Percentiles rank a stretch among this genome's conserved stretches.
Evolutionary conservation across 257 asterid genomes (phyloP).

Genomic region (Fraxinus cuspidata): DNA sequence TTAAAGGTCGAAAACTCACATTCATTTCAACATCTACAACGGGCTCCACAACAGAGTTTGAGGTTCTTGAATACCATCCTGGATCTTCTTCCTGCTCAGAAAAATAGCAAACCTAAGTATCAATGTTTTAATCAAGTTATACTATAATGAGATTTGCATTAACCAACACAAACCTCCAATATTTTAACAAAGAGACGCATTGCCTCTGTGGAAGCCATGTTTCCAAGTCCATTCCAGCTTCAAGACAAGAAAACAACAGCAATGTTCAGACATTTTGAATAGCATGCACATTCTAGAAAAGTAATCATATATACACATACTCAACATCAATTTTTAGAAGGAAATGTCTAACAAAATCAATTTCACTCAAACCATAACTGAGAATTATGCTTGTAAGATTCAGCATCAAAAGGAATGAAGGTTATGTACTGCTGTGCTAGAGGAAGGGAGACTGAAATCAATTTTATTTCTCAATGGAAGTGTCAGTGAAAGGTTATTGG

Average conservation of each 20-base stretch:
- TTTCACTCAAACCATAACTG: background rate
- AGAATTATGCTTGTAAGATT: background rate
- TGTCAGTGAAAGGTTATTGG: background rate
- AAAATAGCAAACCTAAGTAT: slow-evolving; percentile 14
- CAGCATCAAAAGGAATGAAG: background rate
- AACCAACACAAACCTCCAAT: slow-evolving; percentile 70
- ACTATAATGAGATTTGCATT: slow-evolving; percentile 10
- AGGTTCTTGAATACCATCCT: slow-evolving; percentile 63
- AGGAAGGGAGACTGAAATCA: background rate
- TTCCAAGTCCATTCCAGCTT: slow-evolving; percentile 94
- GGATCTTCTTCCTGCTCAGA: slow-evolving; percentile 90
- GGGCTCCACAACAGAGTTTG: slow-evolving; percentile 67
- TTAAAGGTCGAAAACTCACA: slow-evolving; percentile 53
- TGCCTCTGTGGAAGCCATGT: slow-evolving; percentile 88
- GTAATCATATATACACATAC: background rate
- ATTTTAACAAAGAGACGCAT: slow-evolving; percentile 98
- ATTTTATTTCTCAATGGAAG: background rate
- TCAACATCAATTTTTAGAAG: background rate
- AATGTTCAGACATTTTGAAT: slow-evolving; percentile 17
- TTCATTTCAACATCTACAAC: slow-evolving; percentile 67
- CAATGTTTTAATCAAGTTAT: slow-evolving; percentile 12
- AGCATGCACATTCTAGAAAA: background rate
- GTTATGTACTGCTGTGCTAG: background rate
- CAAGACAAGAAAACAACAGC: slow-evolving; percentile 27
- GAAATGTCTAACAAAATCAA: background rate